Evolutionary conservation across 2,329 filamentous ascomycete species (phyloP), one percentile per base, ranked within the genome.

Genomic region (Penicillium sp.): DNA sequence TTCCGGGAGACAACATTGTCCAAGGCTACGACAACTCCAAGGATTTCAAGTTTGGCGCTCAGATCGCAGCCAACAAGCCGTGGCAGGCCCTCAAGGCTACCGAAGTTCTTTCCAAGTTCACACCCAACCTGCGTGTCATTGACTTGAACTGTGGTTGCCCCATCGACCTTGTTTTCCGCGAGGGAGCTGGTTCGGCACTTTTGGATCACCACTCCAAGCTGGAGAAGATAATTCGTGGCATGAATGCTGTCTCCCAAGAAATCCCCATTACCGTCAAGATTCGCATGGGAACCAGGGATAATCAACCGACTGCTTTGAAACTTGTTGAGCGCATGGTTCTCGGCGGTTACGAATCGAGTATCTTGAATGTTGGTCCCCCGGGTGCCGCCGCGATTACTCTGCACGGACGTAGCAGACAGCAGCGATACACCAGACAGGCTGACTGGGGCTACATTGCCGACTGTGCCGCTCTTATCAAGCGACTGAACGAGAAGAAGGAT

Each of bases 71-170:
- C 27, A 94, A 89, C 70, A 93, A 94, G 66, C 88, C 90, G 11
- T 95, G 89, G 86, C 77, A 89, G 45, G 91, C 87, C 2, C 78
- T 91, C 64, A 96, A 95, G 72, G 84, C 89, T 0, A 87, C 91
- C 0, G 89, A 97, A 66, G 79, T 86, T 3, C 73, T 98, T 38
- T 84, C 85, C 4, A 77, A 78, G 24, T 81, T 86, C 54, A 83
- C 90, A 47, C 90, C 93, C 3, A 81, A 89, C 59, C 78, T 98
- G 16, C 87, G 93, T 28, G 82, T 95, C 31, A 87, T 98, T 55
- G 93, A 98, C 63, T 76, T 98, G 57, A 98, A 98, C 74, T 97
- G 91, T 61, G 93, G 93, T 36, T 98, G 93, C 64, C 93, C 93
- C 3, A 96, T 98, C 63, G 93, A 98, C 65, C 81, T 96, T 58